phyloP scores from a whole-genome alignment of 768 basidiomycete genomes.

The Termitomyces sp. region DNA sequence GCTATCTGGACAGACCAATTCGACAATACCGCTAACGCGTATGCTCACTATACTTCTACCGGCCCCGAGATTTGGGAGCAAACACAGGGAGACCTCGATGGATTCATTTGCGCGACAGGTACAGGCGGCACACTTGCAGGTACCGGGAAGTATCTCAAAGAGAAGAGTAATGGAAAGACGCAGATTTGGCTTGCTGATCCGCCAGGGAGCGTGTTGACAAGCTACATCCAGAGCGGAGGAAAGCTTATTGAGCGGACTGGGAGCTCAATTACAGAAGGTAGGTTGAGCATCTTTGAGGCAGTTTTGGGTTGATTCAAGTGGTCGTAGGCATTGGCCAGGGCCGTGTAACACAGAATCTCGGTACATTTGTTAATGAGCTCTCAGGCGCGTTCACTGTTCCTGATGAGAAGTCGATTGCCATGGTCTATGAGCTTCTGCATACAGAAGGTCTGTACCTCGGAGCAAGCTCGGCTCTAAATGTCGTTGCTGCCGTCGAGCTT shows the following conservation, averaged over 20 bases:
- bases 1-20: conserved; percentile 98
- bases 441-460: conserved; percentile 94
- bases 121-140: conserved; percentile 97
- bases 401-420: conserved; percentile 86
- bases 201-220: conserved; percentile 88
- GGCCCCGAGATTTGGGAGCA: conserved; percentile 98
- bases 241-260: conserved; percentile 74
- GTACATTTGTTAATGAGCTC: conserved; percentile 73
- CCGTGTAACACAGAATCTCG: conserved; percentile 89
- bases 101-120: conserved; percentile 92
- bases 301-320: background rate
- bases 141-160: conserved; percentile 78
- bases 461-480: conserved; percentile 91
- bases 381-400: conserved; percentile 84
- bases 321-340: conserved; percentile 91
- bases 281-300: conserved; percentile 11
- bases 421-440: conserved; percentile 92
- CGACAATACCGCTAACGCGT: conserved; percentile 91
- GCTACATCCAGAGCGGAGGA: conserved; percentile 79
- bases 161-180: conserved; percentile 72
- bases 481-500: conserved; percentile 89
- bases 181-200: conserved; percentile 97
- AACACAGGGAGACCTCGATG: conserved; percentile 74
- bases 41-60: conserved; percentile 85
- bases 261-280: conserved; percentile 93